These are phyloP conservation scores for Pulveroboletus sp. DNA, from an alignment of 768 basidiomycete genomes.

Conservation along the genomic window DNA sequence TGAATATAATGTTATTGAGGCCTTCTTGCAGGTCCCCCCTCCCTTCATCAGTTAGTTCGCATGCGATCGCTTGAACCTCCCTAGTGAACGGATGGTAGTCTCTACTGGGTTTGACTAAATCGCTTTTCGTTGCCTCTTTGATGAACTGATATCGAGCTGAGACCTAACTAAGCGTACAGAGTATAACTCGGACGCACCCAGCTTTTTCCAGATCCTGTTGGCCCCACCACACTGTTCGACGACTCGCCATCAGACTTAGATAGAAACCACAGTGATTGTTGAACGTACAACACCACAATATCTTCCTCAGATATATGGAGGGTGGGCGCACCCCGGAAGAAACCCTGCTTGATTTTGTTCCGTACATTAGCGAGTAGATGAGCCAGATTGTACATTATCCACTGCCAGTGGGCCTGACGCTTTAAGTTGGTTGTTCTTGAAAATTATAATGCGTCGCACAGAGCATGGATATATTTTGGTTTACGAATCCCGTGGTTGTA, in stretches of 20 bases:
- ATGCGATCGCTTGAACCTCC: constrained; percentile 10
- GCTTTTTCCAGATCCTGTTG: constrained; percentile 20
- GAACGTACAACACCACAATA: constrained; percentile 21
- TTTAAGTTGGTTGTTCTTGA: no score
- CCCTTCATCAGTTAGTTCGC: constrained; percentile 11
- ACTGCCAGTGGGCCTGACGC: no score
- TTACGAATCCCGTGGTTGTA: no score
- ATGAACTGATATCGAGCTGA: constrained; percentile 9
- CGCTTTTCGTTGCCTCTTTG: constrained; percentile 7
- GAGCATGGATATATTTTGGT: no score
- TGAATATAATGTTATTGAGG: constrained; percentile 12
- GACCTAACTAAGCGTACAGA: background rate
- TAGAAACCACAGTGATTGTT: background rate
- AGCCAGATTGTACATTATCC: background rate
- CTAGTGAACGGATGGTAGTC: constrained; percentile 3
- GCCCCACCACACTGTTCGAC: constrained; percentile 12
- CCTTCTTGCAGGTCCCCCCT: background rate
- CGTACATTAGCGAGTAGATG: background rate
- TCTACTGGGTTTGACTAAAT: background rate
- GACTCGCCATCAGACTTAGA: background rate
- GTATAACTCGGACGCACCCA: constrained; percentile 11
- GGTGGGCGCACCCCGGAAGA: background rate
- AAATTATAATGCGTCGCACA: no score
- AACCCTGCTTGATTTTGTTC: constrained; percentile 15
- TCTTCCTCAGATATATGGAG: constrained; percentile 11